A percentile compares a stretch with the other conserved stretches of the same genome.
Conservation (phyloP, 495 filamentous ascomycete genomes). For the Penicillium ucsense region DNA sequence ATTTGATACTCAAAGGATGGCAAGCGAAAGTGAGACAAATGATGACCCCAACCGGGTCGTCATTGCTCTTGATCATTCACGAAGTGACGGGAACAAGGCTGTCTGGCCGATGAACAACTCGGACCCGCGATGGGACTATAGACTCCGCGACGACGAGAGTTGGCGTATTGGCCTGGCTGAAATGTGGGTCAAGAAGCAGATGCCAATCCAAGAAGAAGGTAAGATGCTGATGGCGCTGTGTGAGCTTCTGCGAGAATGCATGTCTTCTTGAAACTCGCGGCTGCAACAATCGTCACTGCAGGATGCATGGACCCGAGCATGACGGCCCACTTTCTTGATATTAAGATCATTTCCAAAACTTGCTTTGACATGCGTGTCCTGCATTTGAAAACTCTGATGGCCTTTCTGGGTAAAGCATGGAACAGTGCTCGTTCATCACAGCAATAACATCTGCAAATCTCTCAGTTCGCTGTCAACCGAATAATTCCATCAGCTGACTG, state of each 20-base stretch:
- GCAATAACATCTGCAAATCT: too few relatives aligned
- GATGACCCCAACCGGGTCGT: constrained; percentile 18
- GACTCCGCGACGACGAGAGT: constrained; percentile 11
- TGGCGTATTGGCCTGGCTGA: constrained; percentile 26
- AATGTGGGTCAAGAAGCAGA: constrained; percentile 28
- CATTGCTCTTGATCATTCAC: constrained; percentile 19
- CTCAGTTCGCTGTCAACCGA: too few relatives aligned
- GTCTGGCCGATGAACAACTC: constrained; percentile 22
- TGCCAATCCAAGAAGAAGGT: constrained; percentile 23
- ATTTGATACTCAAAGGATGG: constrained; percentile 2
- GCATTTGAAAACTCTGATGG: too few relatives aligned
- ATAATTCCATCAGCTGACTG: neutral
- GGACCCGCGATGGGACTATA: constrained; percentile 8
- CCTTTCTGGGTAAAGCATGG: too few relatives aligned
- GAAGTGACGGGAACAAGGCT: constrained; percentile 24
- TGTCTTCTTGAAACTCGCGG: too few relatives aligned
- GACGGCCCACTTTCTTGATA: too few relatives aligned
- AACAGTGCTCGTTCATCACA: too few relatives aligned
- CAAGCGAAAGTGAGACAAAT: neutral
- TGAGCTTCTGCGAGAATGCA: too few relatives aligned
- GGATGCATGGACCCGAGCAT: too few relatives aligned
- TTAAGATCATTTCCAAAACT: too few relatives aligned
- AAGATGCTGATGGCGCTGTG: constrained; percentile 2
- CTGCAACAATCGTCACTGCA: too few relatives aligned
- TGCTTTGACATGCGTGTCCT: too few relatives aligned